Base-by-base conservation (phyloP, 2,329 filamentous ascomycete species). In the Aureobasidium pullulans region DNA sequence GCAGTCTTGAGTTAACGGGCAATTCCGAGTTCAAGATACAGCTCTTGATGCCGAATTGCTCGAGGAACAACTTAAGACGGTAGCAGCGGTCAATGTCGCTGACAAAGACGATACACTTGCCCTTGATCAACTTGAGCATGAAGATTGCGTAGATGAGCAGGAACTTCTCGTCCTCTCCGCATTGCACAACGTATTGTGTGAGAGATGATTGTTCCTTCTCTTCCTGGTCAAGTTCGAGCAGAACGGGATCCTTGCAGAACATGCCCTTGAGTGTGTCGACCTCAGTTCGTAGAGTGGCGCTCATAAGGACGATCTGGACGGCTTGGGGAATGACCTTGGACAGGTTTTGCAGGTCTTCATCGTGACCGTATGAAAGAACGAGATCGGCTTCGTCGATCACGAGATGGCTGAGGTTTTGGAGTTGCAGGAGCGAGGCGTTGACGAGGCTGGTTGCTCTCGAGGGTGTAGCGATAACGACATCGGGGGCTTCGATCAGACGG, bases 141-240 rank as follows among this genome's bases (percentile, higher is more conserved):
- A 96, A 96, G 70, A 97, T 93, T 61, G 96, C 88, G 69, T 96
- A 97, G 16, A 88, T 85, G 44, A 99, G 76, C 39, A 99, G 76
- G 69, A 97, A 99, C 71, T 99, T 99, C 68, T 97, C 94, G 65
- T 97, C 93, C 74, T 99, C 94, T n/a, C 84, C 90, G 66, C 91
- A 96, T 81, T 86, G 90, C 64, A 96, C 88, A 32, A 92, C 85
- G 69, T 91, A 96, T 58, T 63, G 62, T 39, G 56, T 61, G 39
- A 63, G 48, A n/a, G 48, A 39, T 13, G 52, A 49, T 19, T 86
- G 84, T 64, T 90, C 86, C 23, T 86, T 85, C 65, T 95, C 89
- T 53, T 86, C 82, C 64, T 96, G 90, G 63, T 94, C 88, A 16
- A 99, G 76, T 69, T 96, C 87, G 65, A 99, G 75, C 44, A 94